Base-by-base conservation (phyloP, 202 grass and related monocot species). In the Panicum hallii region DNA sequence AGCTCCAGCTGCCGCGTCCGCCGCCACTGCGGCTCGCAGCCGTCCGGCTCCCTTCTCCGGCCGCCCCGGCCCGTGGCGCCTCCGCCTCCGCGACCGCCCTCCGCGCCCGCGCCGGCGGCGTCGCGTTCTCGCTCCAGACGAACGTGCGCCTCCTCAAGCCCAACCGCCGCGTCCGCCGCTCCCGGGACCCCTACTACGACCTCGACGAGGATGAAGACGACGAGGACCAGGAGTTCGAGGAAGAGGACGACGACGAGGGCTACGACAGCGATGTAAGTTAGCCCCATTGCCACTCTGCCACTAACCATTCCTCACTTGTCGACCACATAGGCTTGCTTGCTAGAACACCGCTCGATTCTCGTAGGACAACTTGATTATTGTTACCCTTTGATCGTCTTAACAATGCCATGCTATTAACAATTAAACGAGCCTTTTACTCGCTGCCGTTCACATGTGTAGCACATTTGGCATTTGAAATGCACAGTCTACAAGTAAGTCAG, bases 141-240 rank as follows among this genome's bases (percentile, higher is more conserved):
- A 95, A 89, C 88, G 77, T 85, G 45, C 85, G 72, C 38, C 81
- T 95, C 53, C 86, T 92, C 85, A 95, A 95, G 75, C 90, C 90
- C 80, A 90, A 78, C 88, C 88, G 90, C 83, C 88, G 93, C 22
- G 88, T 89, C 70, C 80, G 92, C 48, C 86, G 85, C 36, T 84
- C 92, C 69, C 90, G 85, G n/a, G 74, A 90, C 77, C 84, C 85
- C 17, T 90, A 88, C 74, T 79, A 90, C 63, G 91, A 93, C 70
- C 79, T 80, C 15, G 90, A 87, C 46, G 87, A 90, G 48, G 88
- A 87, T 0, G 84, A 87, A 0, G 90, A 88, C 0, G 84, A 85
- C 5, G 90, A 88, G 0, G 83, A 79, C 0, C 81, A 70, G 4
- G 79, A 83, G 11, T 79, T 68, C 63, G 69, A 69, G 28, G 75